Evolutionary conservation across 441 rosid species (phyloP), one percentile per base, ranked within the genome.

Genomic region (Pelargonium fulgidum): DNA sequence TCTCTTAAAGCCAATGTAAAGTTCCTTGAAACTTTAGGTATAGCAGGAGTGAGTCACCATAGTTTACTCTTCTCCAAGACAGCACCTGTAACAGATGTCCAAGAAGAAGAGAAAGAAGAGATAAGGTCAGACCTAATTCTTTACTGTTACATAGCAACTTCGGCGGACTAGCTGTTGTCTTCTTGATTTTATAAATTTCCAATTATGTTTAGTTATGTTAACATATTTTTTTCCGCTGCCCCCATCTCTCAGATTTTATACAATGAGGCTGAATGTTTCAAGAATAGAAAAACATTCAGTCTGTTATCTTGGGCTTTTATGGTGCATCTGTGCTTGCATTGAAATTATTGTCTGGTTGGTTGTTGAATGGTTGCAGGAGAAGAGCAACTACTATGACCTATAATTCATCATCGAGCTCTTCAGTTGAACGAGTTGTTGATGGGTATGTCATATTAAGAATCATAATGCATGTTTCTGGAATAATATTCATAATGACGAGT

Each of bases 11-110:
- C 74, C 29, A 96, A 93, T 66, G 74, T 88, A 9, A 76, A 83
- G 70, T 93, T 89, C 76, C 80, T 93, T 47, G 85, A 88, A 78
- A 87, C 90, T 36, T 84, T 82, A 36, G 93, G 96, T 16, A 90
- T 93, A 67, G 96, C 96, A 22, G 99, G 97, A 69, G 92, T 93
- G 54, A 93, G 99, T 74, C 89, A 94, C 75, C 99, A 94, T 77
- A 94, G 96, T 75, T 77, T 94, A 71, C 90, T 94, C 67, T 91
- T 89, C 87, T 94, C 99, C 42, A 94, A 91, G 80, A 77, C 90
- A 13, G 87, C 88, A 71, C 91, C 89, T 22, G 79, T 82, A 50
- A 83, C 83, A 74, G 84, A 79, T 66, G 89, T 76, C 41, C 80
- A 79, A 50, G 85, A 85, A n/a, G 97, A 87, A 72, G 89, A 75